Percentiles rank a stretch among this genome's conserved stretches.
Evolutionary conservation across 345 rosid species (phyloP).

Genomic region (Zanthoxylum bungeanum): DNA sequence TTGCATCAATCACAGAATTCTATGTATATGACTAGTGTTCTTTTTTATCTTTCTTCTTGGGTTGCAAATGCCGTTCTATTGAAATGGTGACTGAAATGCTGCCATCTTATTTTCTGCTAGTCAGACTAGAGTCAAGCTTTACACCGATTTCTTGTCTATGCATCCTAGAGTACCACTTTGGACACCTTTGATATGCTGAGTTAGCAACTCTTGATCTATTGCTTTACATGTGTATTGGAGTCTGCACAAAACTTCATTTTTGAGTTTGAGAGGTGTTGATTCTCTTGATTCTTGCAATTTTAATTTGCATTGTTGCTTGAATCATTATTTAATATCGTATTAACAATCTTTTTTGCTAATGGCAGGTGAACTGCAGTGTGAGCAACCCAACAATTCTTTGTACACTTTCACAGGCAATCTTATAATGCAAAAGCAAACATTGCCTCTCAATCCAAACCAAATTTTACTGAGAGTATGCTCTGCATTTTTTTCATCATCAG

Average conservation of each 20-base stretch:
- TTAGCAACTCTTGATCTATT: too few relatives aligned
- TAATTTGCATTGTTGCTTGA: background rate
- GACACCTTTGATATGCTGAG: too few relatives aligned
- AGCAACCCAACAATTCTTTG: slow-evolving; percentile 96
- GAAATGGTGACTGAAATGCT: background rate
- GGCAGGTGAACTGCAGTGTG: slow-evolving; percentile 99
- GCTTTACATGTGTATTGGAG: background rate
- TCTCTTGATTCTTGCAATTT: background rate
- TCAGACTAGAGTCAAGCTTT: background rate
- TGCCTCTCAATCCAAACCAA: slow-evolving; percentile 94
- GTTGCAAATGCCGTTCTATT: background rate
- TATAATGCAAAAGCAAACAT: slow-evolving; percentile 75
- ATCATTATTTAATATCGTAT: background rate
- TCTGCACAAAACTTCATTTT: background rate
- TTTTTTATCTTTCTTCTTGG: background rate
- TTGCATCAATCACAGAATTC: background rate
- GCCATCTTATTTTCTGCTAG: background rate
- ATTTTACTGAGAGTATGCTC: slow-evolving; percentile 77
- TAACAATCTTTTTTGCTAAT: slow-evolving; percentile 23
- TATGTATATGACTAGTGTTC: too few relatives aligned
- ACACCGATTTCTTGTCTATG: background rate
- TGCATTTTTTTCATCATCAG: slow-evolving; percentile 11
- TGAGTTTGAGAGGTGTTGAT: background rate
- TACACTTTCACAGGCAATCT: slow-evolving; percentile 99
- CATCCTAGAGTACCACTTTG: background rate